Conservation (phyloP, 768 basidiomycete species). For the Mycena filopes region DNA sequence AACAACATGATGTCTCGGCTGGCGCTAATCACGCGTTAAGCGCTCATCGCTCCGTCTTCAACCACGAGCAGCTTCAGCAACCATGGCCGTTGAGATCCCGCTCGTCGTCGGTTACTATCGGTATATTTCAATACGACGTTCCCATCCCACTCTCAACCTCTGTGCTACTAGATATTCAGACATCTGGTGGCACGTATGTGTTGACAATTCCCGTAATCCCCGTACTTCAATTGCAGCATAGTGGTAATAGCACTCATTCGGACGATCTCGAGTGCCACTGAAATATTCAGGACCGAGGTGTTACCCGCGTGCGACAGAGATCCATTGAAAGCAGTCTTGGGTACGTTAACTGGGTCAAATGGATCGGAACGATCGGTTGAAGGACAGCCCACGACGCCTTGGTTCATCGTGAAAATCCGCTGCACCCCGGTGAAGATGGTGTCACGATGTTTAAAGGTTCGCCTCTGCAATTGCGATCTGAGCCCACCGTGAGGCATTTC, state of each 20-base stretch:
- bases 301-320: constrained; percentile 67
- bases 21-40: no score
- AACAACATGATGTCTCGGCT: not conserved
- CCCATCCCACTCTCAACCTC: no score
- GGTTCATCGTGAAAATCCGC: constrained; percentile 77
- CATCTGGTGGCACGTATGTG: constrained; percentile 80
- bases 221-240: not conserved
- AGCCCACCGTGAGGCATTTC: not conserved
- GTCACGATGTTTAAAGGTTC: constrained; percentile 77
- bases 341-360: constrained; percentile 40
- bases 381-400: constrained; percentile 71
- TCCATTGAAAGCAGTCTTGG: constrained; percentile 75
- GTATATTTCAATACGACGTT: constrained; percentile 45
- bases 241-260: constrained; percentile 7
- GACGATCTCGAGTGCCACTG: constrained; percentile 1
- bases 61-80: no score
- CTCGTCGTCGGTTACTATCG: constrained; percentile 80
- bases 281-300: constrained; percentile 60
- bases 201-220: not conserved
- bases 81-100: constrained; percentile 36
- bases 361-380: not conserved
- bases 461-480: constrained; percentile 14
- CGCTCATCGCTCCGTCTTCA: no score
- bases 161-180: constrained; percentile 69
- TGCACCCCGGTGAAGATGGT: constrained; percentile 73